Evolutionary conservation across 352 stramenopile genomes (phyloP).

Genomic region (Phytophthora hibernalis): DNA sequence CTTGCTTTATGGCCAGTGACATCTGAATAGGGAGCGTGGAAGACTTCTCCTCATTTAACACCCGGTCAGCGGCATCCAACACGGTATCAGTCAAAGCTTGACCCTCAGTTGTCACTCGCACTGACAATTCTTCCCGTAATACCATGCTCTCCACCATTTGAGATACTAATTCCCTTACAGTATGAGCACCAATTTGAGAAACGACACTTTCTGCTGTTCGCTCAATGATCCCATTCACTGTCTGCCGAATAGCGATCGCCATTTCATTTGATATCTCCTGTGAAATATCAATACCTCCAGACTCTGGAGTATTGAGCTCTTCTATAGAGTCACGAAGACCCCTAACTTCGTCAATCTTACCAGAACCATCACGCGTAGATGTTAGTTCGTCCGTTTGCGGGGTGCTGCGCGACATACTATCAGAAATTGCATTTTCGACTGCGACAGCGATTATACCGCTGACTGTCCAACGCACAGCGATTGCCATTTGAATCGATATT

Average conservation of each 20-base stretch:
- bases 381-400: not conserved
- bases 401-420: constrained; percentile 6
- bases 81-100: not conserved
- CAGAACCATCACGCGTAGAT: not conserved
- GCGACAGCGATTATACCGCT: constrained; percentile 51
- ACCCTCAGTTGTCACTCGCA: not conserved
- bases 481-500: constrained; percentile 52
- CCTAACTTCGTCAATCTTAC: not conserved
- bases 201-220: constrained; percentile 25
- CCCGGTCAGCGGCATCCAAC: not conserved
- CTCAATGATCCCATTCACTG: constrained; percentile 44
- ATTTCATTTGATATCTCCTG: constrained; percentile 34
- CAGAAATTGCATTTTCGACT: constrained; percentile 41
- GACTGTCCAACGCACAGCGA: constrained; percentile 52
- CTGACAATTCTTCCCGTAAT: not conserved
- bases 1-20: constrained; percentile 45
- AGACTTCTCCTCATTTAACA: constrained; percentile 8
- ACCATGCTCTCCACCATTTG: constrained; percentile 13
- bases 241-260: constrained; percentile 37
- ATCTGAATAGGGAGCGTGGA: constrained; percentile 43
- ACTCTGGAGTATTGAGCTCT: not conserved
- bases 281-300: constrained; percentile 1
- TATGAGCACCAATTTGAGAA: constrained; percentile 12
- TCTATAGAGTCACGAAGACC: not conserved
- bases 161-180: constrained; percentile 19